phyloP scores from a whole-genome alignment of 352 stramenopile genomes.

The Pythium brassicae region DNA sequence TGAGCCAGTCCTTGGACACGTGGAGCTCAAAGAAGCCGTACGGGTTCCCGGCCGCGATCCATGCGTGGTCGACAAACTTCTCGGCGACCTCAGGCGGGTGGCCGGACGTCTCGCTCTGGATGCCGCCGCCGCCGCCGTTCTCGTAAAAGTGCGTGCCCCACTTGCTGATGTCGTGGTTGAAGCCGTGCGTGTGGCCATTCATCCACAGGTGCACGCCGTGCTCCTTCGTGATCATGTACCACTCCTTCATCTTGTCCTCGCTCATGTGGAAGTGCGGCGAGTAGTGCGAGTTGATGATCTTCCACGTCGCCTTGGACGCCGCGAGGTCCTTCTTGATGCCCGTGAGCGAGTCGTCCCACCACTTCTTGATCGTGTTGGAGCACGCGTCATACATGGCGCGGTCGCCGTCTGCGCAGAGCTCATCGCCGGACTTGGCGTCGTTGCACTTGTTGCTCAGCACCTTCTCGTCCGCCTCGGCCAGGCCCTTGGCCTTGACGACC shows the following conservation, averaged over 20 bases:
- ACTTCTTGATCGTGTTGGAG: constrained; percentile 64
- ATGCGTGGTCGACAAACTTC: constrained; percentile 79
- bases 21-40: constrained; percentile 86
- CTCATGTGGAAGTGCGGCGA: constrained; percentile 88
- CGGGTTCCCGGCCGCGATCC: constrained; percentile 72
- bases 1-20: constrained; percentile 84
- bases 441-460: constrained; percentile 69
- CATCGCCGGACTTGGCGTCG: constrained; percentile 49
- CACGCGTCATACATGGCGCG: constrained; percentile 77
- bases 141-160: constrained; percentile 88
- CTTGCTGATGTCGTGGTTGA: constrained; percentile 83
- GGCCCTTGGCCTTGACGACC: constrained; percentile 64
- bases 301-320: constrained; percentile 75
- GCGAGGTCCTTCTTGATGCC: constrained; percentile 69
- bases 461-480: constrained; percentile 42
- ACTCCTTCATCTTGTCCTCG: constrained; percentile 86
- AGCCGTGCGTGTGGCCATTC: constrained; percentile 85
- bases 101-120: constrained; percentile 82
- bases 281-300: constrained; percentile 89
- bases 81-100: constrained; percentile 61
- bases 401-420: constrained; percentile 66
- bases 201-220: constrained; percentile 73
- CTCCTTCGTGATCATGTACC: constrained; percentile 82
- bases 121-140: constrained; percentile 81
- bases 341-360: constrained; percentile 70